Percentiles rank a stretch among this genome's conserved stretches.
These are phyloP conservation scores for Myriangium duriaei DNA, from an alignment of 2,329 filamentous ascomycete genomes.

Conservation along the genomic window DNA sequence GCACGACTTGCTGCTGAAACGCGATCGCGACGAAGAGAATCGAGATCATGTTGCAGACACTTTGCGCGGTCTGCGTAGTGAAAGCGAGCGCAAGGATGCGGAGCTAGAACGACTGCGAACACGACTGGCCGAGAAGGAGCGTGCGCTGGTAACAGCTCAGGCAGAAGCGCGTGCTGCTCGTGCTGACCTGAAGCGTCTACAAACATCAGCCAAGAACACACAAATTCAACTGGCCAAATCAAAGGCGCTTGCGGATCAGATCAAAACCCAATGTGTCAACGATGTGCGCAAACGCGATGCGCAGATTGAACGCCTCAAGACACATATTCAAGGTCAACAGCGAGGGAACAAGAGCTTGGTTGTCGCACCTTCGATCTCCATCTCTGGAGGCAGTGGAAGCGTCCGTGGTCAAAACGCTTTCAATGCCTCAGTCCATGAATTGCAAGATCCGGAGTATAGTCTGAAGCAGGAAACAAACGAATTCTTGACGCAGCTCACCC, in stretches of 20 bases:
- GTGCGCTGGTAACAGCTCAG: conserved; percentile 60
- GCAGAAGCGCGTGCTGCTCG: conserved; percentile 59
- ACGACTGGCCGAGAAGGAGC: conserved; percentile 46
- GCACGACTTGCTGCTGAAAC: conserved; percentile 80
- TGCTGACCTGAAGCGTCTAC: conserved; percentile 71
- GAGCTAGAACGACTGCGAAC: conserved; percentile 39
- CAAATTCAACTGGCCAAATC: conserved; percentile 74
- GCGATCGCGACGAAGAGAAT: conserved; percentile 88
- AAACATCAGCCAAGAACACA: conserved; percentile 57
- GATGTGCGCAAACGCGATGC: conserved; percentile 84
- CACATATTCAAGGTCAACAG: conserved; percentile 59
- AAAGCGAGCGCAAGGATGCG: conserved; percentile 58
- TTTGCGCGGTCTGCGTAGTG: conserved; percentile 61
- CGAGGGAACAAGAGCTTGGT: conserved; percentile 31
- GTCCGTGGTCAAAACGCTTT: conserved; percentile 36
- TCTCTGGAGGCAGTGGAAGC: conserved; percentile 34
- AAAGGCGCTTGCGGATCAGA: conserved; percentile 68
- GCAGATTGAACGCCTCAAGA: conserved; percentile 79
- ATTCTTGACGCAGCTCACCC: conserved; percentile 75
- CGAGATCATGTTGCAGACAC: conserved; percentile 71
- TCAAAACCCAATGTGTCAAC: conserved; percentile 74
- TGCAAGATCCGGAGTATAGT: conserved; percentile 50
- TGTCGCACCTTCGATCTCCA: conserved; percentile 36
- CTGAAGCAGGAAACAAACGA: conserved; percentile 79
- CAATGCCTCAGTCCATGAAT: conserved; percentile 35